Percentiles rank a stretch among this genome's conserved stretches.
Conservation (phyloP, 495 filamentous ascomycete species). For the Daldinia decipiens region DNA sequence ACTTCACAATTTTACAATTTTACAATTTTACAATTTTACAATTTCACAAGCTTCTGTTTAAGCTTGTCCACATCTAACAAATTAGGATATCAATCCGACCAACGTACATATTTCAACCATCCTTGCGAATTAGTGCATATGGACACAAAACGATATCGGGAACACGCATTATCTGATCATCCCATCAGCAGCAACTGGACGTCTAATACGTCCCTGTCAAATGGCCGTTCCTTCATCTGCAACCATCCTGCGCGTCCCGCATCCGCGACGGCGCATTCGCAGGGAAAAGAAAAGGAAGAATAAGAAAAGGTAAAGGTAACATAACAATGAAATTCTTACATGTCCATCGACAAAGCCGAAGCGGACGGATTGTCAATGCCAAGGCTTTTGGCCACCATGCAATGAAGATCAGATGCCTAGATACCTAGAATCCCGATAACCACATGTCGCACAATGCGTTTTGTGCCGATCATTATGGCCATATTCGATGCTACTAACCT, state of each 20-base stretch:
- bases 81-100: neutral
- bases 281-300: constrained; percentile 4
- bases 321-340: constrained; percentile 33
- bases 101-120: neutral
- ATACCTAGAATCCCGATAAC: constrained; percentile 39
- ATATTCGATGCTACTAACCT: constrained; percentile 27
- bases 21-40: neutral
- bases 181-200: constrained; percentile 23
- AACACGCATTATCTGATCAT: constrained; percentile 42
- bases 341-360: constrained; percentile 39
- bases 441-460: constrained; percentile 39
- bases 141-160: constrained; percentile 30
- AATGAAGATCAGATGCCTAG: constrained; percentile 41
- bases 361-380: constrained; percentile 42
- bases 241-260: constrained; percentile 39
- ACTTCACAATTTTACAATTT: constrained; percentile 1
- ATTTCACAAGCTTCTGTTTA: constrained; percentile 31
- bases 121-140: constrained; percentile 10
- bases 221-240: constrained; percentile 39
- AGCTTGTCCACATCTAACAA: constrained; percentile 13
- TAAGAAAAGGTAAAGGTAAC: neutral
- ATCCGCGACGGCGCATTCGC: constrained; percentile 38
- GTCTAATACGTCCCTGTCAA: constrained; percentile 30
- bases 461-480: constrained; percentile 26
- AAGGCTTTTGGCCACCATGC: constrained; percentile 38